Evolutionary conservation across 202 grass and related monocot genomes (phyloP).

Genomic region (Bolboschoenoplectus hybrid): DNA sequence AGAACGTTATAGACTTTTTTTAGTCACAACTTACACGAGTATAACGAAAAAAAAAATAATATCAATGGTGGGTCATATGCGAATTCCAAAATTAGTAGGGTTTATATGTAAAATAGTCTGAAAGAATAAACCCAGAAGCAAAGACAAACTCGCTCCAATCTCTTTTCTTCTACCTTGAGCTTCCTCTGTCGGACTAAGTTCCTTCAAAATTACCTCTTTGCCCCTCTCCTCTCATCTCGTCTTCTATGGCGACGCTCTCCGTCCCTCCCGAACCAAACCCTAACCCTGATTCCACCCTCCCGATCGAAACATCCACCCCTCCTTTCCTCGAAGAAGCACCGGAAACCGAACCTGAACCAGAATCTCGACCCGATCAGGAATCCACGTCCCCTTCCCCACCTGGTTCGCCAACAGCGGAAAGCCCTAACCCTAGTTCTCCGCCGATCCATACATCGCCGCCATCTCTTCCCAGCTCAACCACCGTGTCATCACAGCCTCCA

Average conservation of each 20-base stretch:
- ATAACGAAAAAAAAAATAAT: too few species aligned
- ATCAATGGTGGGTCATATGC: too few species aligned
- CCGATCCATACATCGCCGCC: slow-evolving; percentile 25
- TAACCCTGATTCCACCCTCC: slow-evolving; percentile 8
- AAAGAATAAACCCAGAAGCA: slow-evolving; percentile 33
- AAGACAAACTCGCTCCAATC: slow-evolving; percentile 20
- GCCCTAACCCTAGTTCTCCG: slow-evolving; percentile 34
- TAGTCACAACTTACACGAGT: too few species aligned
- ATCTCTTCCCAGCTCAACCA: not conserved
- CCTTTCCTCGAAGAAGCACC: slow-evolving; percentile 27
- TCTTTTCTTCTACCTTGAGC: not conserved
- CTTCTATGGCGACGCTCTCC: slow-evolving; percentile 45
- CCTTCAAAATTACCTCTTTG: slow-evolving; percentile 6
- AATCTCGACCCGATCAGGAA: slow-evolving; percentile 1
- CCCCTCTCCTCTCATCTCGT: not conserved
- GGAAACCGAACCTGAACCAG: slow-evolving; percentile 21
- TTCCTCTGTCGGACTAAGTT: not conserved
- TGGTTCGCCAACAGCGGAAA: slow-evolving; percentile 16
- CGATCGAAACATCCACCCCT: slow-evolving; percentile 18
- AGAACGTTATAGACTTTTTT: too few species aligned
- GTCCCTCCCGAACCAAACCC: slow-evolving; percentile 42
- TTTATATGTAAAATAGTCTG: too few species aligned
- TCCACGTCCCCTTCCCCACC: slow-evolving; percentile 32
- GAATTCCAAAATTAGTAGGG: too few species aligned
- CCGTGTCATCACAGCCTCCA: slow-evolving; percentile 5